These are phyloP conservation scores for Salix brachista DNA, from an alignment of 345 rosid species.

Conservation along the genomic window DNA sequence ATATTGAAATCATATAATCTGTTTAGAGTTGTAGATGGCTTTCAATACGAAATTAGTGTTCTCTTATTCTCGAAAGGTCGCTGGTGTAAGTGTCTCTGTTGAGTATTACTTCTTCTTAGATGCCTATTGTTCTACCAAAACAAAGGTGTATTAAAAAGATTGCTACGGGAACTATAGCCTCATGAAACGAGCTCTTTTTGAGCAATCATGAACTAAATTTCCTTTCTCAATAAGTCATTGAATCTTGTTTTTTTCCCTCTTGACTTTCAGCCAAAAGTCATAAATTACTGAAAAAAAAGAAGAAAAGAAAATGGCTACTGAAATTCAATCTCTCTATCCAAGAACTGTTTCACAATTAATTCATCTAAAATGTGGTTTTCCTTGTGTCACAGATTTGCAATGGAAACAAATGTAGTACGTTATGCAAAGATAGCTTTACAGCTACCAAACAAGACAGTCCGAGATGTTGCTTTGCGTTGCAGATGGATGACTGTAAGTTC, in stretches of 20 bases:
- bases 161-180: not conserved
- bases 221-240: not conserved
- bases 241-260: not conserved
- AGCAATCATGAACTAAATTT: not conserved
- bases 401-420: slow-evolving; percentile 34
- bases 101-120: not conserved
- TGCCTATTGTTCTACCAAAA: not conserved
- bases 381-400: slow-evolving; percentile 38
- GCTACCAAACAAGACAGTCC: slow-evolving; percentile 51
- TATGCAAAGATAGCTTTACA: slow-evolving; percentile 62
- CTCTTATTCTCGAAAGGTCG: not conserved
- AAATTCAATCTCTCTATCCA: not conserved
- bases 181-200: not conserved
- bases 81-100: not conserved
- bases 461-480: slow-evolving; percentile 82
- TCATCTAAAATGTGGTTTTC: not conserved
- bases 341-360: not conserved
- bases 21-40: not conserved
- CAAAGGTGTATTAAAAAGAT: not conserved
- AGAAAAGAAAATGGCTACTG: not conserved
- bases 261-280: not conserved
- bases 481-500: slow-evolving; percentile 58
- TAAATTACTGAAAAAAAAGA: not conserved
- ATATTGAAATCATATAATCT: not conserved
- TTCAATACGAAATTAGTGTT: not conserved